phyloP scores from a whole-genome alignment of 176 grass and related monocot genomes.

The Urochloa ruziziensis region DNA sequence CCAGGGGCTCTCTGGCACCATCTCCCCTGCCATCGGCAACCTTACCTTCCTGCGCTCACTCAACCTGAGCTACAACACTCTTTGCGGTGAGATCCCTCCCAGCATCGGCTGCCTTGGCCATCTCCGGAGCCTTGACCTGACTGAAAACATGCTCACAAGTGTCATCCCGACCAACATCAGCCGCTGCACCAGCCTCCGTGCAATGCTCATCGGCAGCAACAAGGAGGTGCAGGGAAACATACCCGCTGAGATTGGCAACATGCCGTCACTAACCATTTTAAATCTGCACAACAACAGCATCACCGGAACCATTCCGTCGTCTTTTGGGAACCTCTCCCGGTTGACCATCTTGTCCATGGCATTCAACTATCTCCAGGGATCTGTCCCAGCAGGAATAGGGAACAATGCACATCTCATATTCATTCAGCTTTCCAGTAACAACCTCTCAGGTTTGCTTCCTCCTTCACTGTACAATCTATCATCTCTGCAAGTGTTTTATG shows the following conservation, averaged over 20 bases:
- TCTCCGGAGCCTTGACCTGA: background rate
- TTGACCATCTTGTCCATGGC: background rate
- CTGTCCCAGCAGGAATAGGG: background rate
- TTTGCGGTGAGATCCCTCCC: background rate
- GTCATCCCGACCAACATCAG: constrained; percentile 19
- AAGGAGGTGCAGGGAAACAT: background rate
- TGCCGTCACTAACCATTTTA: background rate
- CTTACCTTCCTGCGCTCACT: background rate
- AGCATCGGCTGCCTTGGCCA: constrained; percentile 3
- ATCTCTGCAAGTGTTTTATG: background rate
- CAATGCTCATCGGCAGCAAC: background rate
- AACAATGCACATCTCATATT: background rate
- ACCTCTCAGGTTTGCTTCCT: constrained; percentile 14
- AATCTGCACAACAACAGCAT: background rate
- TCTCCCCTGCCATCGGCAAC: background rate
- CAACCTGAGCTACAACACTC: background rate
- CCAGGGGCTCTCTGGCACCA: background rate
- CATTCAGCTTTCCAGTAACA: background rate
- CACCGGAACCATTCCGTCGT: background rate
- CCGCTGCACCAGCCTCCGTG: background rate
- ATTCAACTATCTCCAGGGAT: background rate
- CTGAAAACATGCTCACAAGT: background rate
- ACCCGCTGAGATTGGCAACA: background rate
- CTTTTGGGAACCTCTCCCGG: constrained; percentile 4
- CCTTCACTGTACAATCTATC: constrained; percentile 12